A percentile compares a stretch with the other conserved stretches of the same genome.
Conservation (phyloP, 495 filamentous ascomycete species). For the Lentithecium fluviatile region DNA sequence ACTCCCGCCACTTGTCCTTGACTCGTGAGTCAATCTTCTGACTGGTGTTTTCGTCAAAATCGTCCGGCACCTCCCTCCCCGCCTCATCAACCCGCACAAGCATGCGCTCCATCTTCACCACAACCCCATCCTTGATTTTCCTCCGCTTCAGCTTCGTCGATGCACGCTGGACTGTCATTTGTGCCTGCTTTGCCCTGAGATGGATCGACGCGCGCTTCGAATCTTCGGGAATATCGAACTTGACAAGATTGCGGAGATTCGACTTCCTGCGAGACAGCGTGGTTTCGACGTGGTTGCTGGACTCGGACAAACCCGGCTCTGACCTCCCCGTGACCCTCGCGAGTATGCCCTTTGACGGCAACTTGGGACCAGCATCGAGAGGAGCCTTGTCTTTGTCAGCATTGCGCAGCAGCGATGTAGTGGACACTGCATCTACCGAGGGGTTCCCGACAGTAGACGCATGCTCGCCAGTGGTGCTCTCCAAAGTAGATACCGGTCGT, state of each 20-base stretch:
- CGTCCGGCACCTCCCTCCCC: constrained; percentile 54
- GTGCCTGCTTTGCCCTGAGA: constrained; percentile 34
- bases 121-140: constrained; percentile 57
- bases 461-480: constrained; percentile 27
- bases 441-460: constrained; percentile 24
- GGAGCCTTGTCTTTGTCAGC: constrained; percentile 29
- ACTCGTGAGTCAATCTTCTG: constrained; percentile 59
- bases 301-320: constrained; percentile 1
- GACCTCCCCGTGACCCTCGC: constrained; percentile 27
- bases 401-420: constrained; percentile 30
- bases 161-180: constrained; percentile 35
- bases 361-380: constrained; percentile 1
- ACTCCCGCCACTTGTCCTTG: constrained; percentile 70
- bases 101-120: constrained; percentile 75
- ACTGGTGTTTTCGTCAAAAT: constrained; percentile 68
- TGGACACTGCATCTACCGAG: constrained; percentile 31
- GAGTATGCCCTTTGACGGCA: constrained; percentile 22
- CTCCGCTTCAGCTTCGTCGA: constrained; percentile 32
- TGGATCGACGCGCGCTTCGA: constrained; percentile 35
- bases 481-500: constrained; percentile 27
- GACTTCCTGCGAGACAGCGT: constrained; percentile 22
- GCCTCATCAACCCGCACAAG: constrained; percentile 65
- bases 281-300: not conserved
- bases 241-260: constrained; percentile 30
- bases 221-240: constrained; percentile 37